Evolutionary conservation across 805 yeast genomes (phyloP).

Genomic region (Cyberlindnera americana): DNA sequence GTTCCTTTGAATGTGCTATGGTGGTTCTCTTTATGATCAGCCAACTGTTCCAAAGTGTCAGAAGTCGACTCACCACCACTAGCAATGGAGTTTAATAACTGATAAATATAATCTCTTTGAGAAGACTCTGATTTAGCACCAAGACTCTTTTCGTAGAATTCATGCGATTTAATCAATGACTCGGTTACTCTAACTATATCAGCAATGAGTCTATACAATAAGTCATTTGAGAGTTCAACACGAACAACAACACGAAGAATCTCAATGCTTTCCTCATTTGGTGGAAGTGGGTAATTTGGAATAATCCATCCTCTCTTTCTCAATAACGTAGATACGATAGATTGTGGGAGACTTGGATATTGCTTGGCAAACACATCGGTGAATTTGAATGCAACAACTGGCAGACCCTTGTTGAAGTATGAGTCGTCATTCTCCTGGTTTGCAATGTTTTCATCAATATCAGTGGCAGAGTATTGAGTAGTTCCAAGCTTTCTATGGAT

Average conservation of each 20-base stretch:
- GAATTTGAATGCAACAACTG: conserved; percentile 84
- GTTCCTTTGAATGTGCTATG: conserved; percentile 30
- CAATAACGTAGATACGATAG: conserved; percentile 64
- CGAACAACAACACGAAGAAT: conserved; percentile 84
- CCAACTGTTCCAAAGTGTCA: conserved; percentile 12
- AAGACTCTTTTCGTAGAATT: conserved; percentile 22
- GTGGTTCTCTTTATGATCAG: conserved; percentile 24
- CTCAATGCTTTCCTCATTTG: conserved; percentile 52
- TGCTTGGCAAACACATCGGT: conserved; percentile 50
- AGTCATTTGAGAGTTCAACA: conserved; percentile 55
- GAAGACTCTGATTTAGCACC: conserved; percentile 15
- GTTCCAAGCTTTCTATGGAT: conserved; percentile 60
- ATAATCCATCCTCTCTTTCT: conserved; percentile 83
- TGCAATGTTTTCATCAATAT: conserved; percentile 27
- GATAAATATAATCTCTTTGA: conserved; percentile 37
- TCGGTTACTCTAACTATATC: conserved; percentile 55
- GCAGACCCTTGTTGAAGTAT: conserved; percentile 69
- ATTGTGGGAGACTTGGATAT: conserved; percentile 82
- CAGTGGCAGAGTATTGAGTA: conserved; percentile 21
- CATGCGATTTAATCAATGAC: conserved; percentile 46
- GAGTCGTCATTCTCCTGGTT: conserved; percentile 36
- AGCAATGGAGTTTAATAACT: conserved; percentile 51
- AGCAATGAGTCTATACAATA: conserved; percentile 60
- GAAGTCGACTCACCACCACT: conserved; percentile 48
- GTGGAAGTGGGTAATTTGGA: conserved; percentile 84